Evolutionary conservation across 2,329 filamentous ascomycete genomes (phyloP).

Genomic region (Gaeumannomyces sp.): DNA sequence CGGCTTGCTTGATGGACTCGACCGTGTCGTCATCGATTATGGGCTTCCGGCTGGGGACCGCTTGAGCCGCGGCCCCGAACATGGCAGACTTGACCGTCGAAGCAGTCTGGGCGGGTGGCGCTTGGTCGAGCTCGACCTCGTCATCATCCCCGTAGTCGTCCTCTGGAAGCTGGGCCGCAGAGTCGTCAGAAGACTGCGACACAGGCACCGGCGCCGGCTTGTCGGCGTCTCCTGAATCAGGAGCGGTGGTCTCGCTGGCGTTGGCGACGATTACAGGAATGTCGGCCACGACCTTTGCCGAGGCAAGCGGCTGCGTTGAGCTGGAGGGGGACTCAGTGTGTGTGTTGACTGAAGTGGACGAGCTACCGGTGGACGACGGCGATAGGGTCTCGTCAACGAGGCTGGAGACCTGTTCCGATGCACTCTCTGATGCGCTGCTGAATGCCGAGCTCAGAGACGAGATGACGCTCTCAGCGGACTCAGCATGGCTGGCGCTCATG

Average conservation of each 20-base stretch:
- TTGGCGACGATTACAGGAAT: conserved; percentile 7
- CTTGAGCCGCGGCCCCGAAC: conserved; percentile 45
- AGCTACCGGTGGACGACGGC: not conserved
- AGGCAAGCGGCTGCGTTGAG: conserved; percentile 14
- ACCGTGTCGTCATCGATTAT: conserved; percentile 44
- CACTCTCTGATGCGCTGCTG: conserved; percentile 3
- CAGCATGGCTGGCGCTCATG: not conserved
- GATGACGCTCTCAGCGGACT: not conserved
- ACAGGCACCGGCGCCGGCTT: conserved; percentile 16
- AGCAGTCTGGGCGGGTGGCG: conserved; percentile 21
- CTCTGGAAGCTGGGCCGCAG: conserved; percentile 14
- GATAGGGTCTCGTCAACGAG: conserved; percentile 10
- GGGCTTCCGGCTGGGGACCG: conserved; percentile 39
- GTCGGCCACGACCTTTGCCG: conserved; percentile 13
- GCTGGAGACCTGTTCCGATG: conserved; percentile 10
- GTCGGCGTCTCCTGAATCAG: conserved; percentile 12
- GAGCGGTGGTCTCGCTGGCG: conserved; percentile 3
- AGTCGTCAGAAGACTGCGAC: conserved; percentile 15
- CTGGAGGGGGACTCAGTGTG: not conserved
- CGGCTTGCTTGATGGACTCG: conserved; percentile 27
- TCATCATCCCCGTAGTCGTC: conserved; percentile 13
- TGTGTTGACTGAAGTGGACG: not conserved
- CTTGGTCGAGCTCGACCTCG: conserved; percentile 13
- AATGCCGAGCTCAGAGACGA: conserved; percentile 7
- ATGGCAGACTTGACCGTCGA: conserved; percentile 37